Conservation (phyloP, 371 early-diverging fungal genomes). For the Mucor plumbeus region DNA sequence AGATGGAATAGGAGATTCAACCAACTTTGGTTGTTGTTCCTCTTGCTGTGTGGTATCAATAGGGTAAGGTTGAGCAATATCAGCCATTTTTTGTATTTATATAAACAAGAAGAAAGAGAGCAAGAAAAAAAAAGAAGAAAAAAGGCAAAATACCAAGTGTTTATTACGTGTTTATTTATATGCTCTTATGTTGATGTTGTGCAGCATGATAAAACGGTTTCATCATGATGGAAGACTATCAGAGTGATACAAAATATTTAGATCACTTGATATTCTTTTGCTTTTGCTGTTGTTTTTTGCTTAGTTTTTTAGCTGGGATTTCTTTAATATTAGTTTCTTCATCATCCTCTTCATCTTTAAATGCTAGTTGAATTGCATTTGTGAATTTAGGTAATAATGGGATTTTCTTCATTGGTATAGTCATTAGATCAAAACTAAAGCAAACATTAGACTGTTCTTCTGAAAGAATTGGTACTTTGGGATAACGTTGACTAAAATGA, state of each 20-base stretch:
- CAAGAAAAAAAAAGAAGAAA: slow-evolving; percentile 6
- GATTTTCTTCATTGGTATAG: slow-evolving; percentile 64
- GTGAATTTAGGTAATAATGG: slow-evolving; percentile 64
- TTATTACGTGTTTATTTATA: slow-evolving; percentile 13
- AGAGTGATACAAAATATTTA: slow-evolving; percentile 5
- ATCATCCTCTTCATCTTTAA: slow-evolving; percentile 57
- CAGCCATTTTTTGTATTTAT: slow-evolving; percentile 14
- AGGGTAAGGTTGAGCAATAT: slow-evolving; percentile 7
- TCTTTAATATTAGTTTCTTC: slow-evolving; percentile 24
- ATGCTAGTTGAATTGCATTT: slow-evolving; percentile 59
- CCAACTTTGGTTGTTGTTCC: slow-evolving; percentile 1
- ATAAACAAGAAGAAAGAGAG: not conserved
- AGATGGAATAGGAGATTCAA: slow-evolving; percentile 21
- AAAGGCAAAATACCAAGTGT: not conserved
- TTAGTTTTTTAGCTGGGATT: not conserved
- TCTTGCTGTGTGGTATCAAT: slow-evolving; percentile 14
- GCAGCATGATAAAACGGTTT: slow-evolving; percentile 23
- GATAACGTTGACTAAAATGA: slow-evolving; percentile 98
- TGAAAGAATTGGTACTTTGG: slow-evolving; percentile 72
- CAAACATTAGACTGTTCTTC: slow-evolving; percentile 61
- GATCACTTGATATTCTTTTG: slow-evolving; percentile 10
- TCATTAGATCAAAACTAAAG: slow-evolving; percentile 88
- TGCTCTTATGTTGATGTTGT: slow-evolving; percentile 2
- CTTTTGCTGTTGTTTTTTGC: slow-evolving; percentile 5
- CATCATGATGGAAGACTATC: slow-evolving; percentile 19